Conservation (phyloP, 257 asterid species). For the Solanum dulcamara region DNA sequence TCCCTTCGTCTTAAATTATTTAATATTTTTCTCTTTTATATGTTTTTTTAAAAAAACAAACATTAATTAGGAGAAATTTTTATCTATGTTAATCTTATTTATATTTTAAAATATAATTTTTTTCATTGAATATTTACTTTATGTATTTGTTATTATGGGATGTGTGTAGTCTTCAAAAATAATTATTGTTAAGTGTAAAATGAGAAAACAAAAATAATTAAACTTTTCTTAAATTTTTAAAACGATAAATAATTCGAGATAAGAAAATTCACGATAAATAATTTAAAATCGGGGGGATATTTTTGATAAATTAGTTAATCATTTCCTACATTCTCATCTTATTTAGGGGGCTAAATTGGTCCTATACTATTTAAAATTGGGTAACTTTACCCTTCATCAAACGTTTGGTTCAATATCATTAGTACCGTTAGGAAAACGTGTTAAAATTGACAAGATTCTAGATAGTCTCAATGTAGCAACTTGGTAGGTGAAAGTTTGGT, state of each 20-base stretch:
- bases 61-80: neutral
- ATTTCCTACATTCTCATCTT: neutral
- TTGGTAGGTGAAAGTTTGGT: no score
- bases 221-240: neutral
- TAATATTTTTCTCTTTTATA: no score
- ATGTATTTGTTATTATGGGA: neutral
- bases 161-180: neutral
- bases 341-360: neutral
- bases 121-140: neutral
- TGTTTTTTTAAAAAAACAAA: no score
- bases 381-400: neutral
- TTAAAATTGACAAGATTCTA: no score
- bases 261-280: neutral
- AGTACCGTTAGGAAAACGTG: neutral
- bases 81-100: neutral
- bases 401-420: neutral
- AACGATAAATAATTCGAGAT: neutral
- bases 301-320: neutral
- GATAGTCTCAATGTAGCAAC: no score
- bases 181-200: neutral
- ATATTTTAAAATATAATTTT: neutral
- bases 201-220: neutral
- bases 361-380: neutral
- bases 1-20: no score
- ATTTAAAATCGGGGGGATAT: neutral